phyloP scores from a whole-genome alignment of 768 basidiomycete species.

The Suillus spraguei region DNA sequence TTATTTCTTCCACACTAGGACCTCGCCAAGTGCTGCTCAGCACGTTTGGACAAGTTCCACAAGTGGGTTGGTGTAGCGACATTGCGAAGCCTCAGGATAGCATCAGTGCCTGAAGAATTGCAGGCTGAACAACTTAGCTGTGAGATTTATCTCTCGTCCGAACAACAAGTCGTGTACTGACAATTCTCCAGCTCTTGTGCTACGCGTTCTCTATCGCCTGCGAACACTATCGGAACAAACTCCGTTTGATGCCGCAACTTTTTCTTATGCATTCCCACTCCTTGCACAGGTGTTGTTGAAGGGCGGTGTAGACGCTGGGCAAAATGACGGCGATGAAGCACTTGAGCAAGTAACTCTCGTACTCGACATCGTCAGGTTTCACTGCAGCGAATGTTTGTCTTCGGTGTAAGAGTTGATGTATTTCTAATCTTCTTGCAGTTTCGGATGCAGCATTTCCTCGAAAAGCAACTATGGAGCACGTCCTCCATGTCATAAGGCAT shows the following conservation, averaged over 20 bases:
- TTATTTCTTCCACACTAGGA: constrained; percentile 41
- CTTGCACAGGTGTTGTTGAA: constrained; percentile 64
- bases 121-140: constrained; percentile 67
- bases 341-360: constrained; percentile 81
- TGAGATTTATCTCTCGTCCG: not conserved
- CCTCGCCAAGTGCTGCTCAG: constrained; percentile 70
- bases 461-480: constrained; percentile 60
- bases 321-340: constrained; percentile 68
- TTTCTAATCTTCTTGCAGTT: constrained; percentile 48
- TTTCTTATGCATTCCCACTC: constrained; percentile 79
- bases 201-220: constrained; percentile 85
- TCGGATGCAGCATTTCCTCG: constrained; percentile 75
- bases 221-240: constrained; percentile 79
- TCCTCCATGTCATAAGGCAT: constrained; percentile 71
- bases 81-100: constrained; percentile 68
- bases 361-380: constrained; percentile 42
- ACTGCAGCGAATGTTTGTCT: constrained; percentile 32
- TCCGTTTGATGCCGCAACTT: constrained; percentile 85
- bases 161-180: constrained; percentile 4
- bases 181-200: constrained; percentile 60
- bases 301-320: constrained; percentile 62
- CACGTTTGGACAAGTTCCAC: constrained; percentile 66
- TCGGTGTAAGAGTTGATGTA: constrained; percentile 12
- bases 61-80: constrained; percentile 85
- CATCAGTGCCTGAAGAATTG: constrained; percentile 70